Base-by-base conservation (phyloP, 352 stramenopile species). In the Pythium aristosporum region DNA sequence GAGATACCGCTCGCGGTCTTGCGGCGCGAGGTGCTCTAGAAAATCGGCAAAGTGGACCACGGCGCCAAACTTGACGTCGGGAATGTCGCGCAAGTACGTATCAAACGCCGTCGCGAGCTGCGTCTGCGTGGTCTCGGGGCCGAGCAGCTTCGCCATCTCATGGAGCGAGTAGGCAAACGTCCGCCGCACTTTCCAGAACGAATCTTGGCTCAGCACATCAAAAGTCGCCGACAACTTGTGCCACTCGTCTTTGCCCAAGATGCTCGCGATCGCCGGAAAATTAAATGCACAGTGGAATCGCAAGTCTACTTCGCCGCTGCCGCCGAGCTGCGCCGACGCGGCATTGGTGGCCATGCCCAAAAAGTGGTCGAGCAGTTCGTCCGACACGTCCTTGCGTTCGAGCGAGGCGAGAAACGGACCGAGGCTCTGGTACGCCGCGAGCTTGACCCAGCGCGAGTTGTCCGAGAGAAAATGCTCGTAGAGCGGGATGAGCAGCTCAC, bases 121-220 rank as follows among this genome's bases (percentile, higher is more conserved):
- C 36, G 69, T 72, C 57, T 97, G 85, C 13, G 88, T 89, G 51
- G 87, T 77, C n/a, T 88, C 82, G 18, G 86, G 75, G 1, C 86
- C 90, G 10, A 97, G 71, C 46, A 98, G 82, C 20, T 75, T 64
- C 16, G 88, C 89, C 11, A 95, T 65, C 46, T 97, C 93, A 61
- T 98, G 92, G 48, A 98, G 78, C 51, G 91, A 97, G 68, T 93
- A 93, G 34, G 91, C 88, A 57, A 98, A 88, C n/a, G 92, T 97
- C 60, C 89, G 87, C 28, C 92, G 79, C 37, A 98, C 92, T 60
- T 94, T 96, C 87, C 87, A 96, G 53, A 90, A 93, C 11, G 76
- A 75, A 64, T 97, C 87, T 52, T 81, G 80, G 47, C 85, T 76
- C 23, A 98, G 75, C 23, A 77, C 48, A 36, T 91, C 76, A 65